Conservation (phyloP, 2,329 filamentous ascomycete genomes). For the Xylaria sp. region DNA sequence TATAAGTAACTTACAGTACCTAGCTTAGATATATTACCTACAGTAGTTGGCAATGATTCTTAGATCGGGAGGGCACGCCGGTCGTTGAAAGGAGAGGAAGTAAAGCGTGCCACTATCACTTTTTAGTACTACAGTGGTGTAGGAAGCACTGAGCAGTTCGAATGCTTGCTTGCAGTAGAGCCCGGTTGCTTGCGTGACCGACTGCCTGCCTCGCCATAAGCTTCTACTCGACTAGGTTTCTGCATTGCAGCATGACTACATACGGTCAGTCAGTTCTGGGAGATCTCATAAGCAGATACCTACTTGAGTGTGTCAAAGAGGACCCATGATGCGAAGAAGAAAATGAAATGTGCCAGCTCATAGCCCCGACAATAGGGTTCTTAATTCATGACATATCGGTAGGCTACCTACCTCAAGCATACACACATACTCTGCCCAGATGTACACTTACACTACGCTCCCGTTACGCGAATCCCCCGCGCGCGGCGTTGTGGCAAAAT, state of each 20-base stretch:
- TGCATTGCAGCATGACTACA: constrained; percentile 24
- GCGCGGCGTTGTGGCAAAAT: constrained; percentile 30
- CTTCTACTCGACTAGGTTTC: not conserved
- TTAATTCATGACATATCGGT: constrained; percentile 45
- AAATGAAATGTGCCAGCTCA: constrained; percentile 25
- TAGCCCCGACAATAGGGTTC: constrained; percentile 26
- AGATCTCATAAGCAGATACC: constrained; percentile 19
- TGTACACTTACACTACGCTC: not conserved
- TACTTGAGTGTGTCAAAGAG: constrained; percentile 13
- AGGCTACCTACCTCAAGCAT: constrained; percentile 40
- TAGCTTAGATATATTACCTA: not conserved
- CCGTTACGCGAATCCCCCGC: not conserved
- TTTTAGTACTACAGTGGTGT: not conserved
- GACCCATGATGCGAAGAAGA: constrained; percentile 13
- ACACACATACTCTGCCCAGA: constrained; percentile 2
- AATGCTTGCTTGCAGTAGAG: constrained; percentile 3
- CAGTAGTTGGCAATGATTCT: not conserved
- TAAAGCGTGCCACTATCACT: constrained; percentile 1
- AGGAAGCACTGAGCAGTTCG: not conserved
- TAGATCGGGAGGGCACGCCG: constrained; percentile 6
- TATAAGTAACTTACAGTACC: constrained; percentile 7
- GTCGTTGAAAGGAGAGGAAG: not conserved
- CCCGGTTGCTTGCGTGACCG: constrained; percentile 14
- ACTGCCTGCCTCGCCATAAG: not conserved
- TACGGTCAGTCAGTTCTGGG: constrained; percentile 18